These are phyloP conservation scores for Xylariaceae sp. DNA, from an alignment of 2,329 filamentous ascomycete species.

Conservation along the genomic window DNA sequence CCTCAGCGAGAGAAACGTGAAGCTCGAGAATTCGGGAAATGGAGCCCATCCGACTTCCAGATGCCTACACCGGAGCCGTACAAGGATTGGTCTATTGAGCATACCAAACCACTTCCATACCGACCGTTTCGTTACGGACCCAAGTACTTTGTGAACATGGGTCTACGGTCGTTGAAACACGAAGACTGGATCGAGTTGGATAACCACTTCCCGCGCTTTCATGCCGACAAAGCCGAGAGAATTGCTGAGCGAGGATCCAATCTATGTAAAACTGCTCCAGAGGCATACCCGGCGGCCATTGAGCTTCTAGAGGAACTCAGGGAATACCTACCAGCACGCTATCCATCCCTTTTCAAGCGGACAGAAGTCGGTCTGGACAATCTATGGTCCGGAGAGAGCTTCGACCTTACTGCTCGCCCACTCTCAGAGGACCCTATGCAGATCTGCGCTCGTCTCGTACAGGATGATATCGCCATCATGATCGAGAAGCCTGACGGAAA, in stretches of 20 bases:
- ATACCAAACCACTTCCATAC: constrained; percentile 71
- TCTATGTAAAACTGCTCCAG: constrained; percentile 63
- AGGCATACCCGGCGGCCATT: constrained; percentile 65
- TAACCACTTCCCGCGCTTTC: constrained; percentile 68
- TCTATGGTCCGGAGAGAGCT: constrained; percentile 62
- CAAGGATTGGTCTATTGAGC: constrained; percentile 60
- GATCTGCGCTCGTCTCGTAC: constrained; percentile 64
- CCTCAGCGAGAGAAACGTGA: constrained; percentile 27
- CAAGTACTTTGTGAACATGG: constrained; percentile 73
- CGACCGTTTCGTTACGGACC: constrained; percentile 73
- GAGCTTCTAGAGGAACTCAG: constrained; percentile 72
- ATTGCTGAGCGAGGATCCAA: constrained; percentile 62
- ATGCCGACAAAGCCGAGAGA: constrained; percentile 63
- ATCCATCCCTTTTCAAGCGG: constrained; percentile 63
- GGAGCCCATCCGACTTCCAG: constrained; percentile 28
- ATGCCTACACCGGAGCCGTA: constrained; percentile 45
- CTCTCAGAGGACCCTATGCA: constrained; percentile 74
- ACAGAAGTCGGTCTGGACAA: constrained; percentile 65
- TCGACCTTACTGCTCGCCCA: constrained; percentile 61
- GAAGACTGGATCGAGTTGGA: constrained; percentile 83
- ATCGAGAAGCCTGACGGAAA: constrained; percentile 69
- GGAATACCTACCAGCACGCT: constrained; percentile 67
- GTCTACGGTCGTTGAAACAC: constrained; percentile 62
- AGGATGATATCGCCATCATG: constrained; percentile 84
- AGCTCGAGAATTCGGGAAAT: constrained; percentile 27